Conservation (phyloP, 2,329 filamentous ascomycete genomes). For the Aspergillus arachidicola region DNA sequence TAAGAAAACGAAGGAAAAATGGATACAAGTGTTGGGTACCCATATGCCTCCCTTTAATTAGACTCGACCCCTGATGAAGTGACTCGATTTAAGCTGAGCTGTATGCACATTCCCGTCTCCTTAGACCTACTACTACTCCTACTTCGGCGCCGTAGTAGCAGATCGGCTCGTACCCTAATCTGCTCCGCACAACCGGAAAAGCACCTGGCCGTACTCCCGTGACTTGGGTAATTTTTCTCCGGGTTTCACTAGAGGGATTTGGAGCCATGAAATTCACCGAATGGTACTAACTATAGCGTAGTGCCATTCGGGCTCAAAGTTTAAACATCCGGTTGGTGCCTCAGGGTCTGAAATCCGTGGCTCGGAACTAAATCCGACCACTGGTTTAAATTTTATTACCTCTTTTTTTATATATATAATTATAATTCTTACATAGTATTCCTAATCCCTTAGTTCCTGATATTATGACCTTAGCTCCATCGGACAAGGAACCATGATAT, state of each 20-base stretch:
- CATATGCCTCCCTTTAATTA: constrained; percentile 3
- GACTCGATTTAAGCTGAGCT: background rate
- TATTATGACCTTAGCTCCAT: background rate
- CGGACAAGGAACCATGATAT: background rate
- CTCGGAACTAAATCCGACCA: background rate
- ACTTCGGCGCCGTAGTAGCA: background rate
- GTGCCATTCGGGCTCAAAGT: background rate
- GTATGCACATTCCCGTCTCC: background rate
- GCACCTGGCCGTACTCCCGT: background rate
- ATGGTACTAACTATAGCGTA: background rate
- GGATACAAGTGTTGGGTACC: background rate
- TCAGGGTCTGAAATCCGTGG: background rate
- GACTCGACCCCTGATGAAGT: background rate
- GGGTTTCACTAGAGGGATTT: background rate
- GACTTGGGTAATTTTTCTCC: background rate
- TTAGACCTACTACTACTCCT: background rate
- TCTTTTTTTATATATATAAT: background rate
- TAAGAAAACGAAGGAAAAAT: background rate
- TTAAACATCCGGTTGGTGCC: background rate
- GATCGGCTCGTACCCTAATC: background rate
- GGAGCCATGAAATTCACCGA: background rate
- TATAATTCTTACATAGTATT: too few species aligned
- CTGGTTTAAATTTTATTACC: background rate
- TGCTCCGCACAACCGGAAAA: background rate
- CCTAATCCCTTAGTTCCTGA: background rate